Percentiles rank a stretch among this genome's conserved stretches.
phyloP scores from a whole-genome alignment of 805 yeast species.

The Yarrowia sp. region DNA sequence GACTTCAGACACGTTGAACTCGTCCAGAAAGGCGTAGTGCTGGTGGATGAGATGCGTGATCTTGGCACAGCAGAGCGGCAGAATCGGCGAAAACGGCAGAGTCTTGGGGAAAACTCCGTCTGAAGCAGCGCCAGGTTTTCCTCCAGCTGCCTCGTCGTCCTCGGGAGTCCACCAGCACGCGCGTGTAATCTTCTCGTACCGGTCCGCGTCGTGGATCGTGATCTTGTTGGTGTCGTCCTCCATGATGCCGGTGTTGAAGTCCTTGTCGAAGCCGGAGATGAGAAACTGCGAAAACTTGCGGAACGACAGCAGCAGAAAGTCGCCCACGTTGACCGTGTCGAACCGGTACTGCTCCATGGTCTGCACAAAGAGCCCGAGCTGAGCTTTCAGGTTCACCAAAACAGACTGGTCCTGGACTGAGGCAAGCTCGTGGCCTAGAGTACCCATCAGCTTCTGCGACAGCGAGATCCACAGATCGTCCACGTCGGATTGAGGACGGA shows the following conservation, averaged over 20 bases:
- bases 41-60: slow-evolving; percentile 63
- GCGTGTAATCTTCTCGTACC: slow-evolving; percentile 61
- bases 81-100: slow-evolving; percentile 84
- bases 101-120: slow-evolving; percentile 50
- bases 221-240: slow-evolving; percentile 90
- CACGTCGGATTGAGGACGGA: slow-evolving; percentile 58
- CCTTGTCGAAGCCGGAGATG: slow-evolving; percentile 54
- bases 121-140: slow-evolving; percentile 4
- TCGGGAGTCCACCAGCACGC: slow-evolving; percentile 68
- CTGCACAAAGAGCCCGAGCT: slow-evolving; percentile 68
- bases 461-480: slow-evolving; percentile 78
- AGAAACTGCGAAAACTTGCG: slow-evolving; percentile 58
- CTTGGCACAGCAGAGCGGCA: slow-evolving; percentile 81
- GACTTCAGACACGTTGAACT: slow-evolving; percentile 55
- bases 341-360: slow-evolving; percentile 72
- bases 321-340: slow-evolving; percentile 58
- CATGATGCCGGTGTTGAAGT: slow-evolving; percentile 60
- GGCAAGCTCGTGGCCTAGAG: slow-evolving; percentile 30
- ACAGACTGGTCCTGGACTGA: slow-evolving; percentile 29
- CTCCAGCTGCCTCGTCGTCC: slow-evolving; percentile 38
- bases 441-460: slow-evolving; percentile 37
- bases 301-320: slow-evolving; percentile 57
- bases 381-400: slow-evolving; percentile 55
- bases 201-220: slow-evolving; percentile 55
- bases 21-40: slow-evolving; percentile 61